Conservation (phyloP, 192 early-diverging fungal species). For the Backusella psychrophila region DNA sequence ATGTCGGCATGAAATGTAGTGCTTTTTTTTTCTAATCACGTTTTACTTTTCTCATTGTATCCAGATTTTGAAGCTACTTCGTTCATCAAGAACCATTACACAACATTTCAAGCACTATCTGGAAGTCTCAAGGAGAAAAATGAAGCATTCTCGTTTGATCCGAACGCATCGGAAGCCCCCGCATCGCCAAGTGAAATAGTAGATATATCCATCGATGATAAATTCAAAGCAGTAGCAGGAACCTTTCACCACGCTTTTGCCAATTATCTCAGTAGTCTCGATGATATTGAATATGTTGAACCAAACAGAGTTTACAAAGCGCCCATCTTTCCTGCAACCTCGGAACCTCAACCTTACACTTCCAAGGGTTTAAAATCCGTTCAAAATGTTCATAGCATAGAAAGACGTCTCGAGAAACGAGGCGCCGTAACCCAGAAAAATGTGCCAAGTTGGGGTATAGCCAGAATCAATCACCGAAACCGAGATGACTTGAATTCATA, state of each 20-base stretch:
- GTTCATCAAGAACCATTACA: constrained; percentile 7
- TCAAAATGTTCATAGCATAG: not conserved
- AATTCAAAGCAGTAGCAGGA: constrained; percentile 11
- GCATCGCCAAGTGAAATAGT: not conserved
- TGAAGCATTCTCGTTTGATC: not conserved
- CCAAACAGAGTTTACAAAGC: constrained; percentile 23
- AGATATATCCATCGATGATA: not conserved
- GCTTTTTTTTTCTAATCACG: not conserved
- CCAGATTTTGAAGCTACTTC: constrained; percentile 5
- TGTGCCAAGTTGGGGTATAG: constrained; percentile 47
- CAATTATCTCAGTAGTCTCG: constrained; percentile 6
- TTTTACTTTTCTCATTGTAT: not conserved
- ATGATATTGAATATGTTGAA: constrained; percentile 27
- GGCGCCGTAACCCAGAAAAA: not conserved
- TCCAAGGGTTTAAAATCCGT: not conserved
- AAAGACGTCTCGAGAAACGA: not conserved
- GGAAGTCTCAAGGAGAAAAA: not conserved
- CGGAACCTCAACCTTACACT: not conserved
- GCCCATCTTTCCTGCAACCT: not conserved
- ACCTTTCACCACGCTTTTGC: constrained; percentile 15
- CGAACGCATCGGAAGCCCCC: not conserved
- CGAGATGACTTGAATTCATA: constrained; percentile 45
- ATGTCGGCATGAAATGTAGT: not conserved
- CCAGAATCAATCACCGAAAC: constrained; percentile 36
- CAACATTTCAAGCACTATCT: not conserved